Evolutionary conservation across 1,284 basidiomycete genomes (phyloP), one percentile per base, ranked within the genome.

Genomic region (Psilocybe mexicana): DNA sequence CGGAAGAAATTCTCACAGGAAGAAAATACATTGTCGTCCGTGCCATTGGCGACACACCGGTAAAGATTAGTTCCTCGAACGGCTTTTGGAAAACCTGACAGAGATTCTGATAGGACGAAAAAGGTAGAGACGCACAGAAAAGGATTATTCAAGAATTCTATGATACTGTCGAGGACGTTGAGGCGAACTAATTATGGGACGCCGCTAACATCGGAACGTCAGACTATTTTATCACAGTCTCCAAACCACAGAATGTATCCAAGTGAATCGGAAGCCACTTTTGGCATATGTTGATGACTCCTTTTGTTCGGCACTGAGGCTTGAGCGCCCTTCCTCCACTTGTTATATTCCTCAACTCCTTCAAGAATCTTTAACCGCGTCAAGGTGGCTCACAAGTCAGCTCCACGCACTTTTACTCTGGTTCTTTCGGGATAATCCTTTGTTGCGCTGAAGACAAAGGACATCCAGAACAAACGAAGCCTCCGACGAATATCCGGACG

Each of bases 11-110:
- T 23, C 77, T 97, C 36, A 87, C 83, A 2, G 93, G 93, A 2
- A 82, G 94, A 65, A 96, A 96, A 72, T 94, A 96, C 71, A 79
- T 96, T 50, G 87, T 95, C 40, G 80, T 97, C 51, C 77, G 90
- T 23, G 83, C 79, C 1, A 85, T 93, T 51, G 81, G 80, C 0
- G 85, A 84, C 60, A 78, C 84, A 2, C 69, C 74, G 67, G 86
- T 86, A 60, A 61, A 79, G 74, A 26, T 33, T 50, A 14, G 35
- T 24, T 26, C 46, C 10, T 24, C 23, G 18, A 12, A 33, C 38
- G 7, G 26, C 28, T 10, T 28, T 44, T n/a, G 28, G 10, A 36
- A 18, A 33, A 24, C 24, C 18, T 52, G 40, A 25, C 25, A 11
- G 4, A 40, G 23, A 14, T 26, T 43, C 6, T 10, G 50, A 28